Conservation (phyloP, 345 rosid species). For the Cardiospermum halicacabum region DNA sequence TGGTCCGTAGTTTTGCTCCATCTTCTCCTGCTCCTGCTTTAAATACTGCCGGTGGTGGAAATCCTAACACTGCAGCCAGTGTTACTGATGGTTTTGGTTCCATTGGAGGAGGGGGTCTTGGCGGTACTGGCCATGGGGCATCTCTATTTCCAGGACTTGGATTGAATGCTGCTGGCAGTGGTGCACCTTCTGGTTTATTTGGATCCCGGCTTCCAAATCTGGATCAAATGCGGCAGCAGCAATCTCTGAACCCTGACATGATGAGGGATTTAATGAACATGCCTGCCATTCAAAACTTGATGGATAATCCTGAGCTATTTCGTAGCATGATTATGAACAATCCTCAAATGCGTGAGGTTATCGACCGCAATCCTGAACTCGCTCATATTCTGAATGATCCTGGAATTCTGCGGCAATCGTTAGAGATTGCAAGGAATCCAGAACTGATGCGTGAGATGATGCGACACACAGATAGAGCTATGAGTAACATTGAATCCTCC, state of each 20-base stretch:
- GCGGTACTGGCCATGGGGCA: slow-evolving; percentile 52
- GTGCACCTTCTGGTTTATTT: slow-evolving; percentile 51
- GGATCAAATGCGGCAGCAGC: slow-evolving; percentile 78
- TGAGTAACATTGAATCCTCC: slow-evolving; percentile 86
- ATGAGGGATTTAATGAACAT: slow-evolving; percentile 83
- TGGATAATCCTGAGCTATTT: slow-evolving; percentile 89
- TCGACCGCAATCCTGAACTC: slow-evolving; percentile 90
- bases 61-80: slow-evolving; percentile 36
- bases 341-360: slow-evolving; percentile 88
- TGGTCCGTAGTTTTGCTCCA: slow-evolving; percentile 74
- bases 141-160: slow-evolving; percentile 79
- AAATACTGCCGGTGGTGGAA: slow-evolving; percentile 38
- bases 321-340: slow-evolving; percentile 75
- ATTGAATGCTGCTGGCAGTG: slow-evolving; percentile 51
- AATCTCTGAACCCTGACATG: slow-evolving; percentile 72
- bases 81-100: slow-evolving; percentile 56
- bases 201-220: slow-evolving; percentile 72
- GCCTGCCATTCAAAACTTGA: slow-evolving; percentile 70
- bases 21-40: slow-evolving; percentile 50
- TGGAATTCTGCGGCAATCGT: slow-evolving; percentile 67
- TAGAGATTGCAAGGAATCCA: slow-evolving; percentile 84
- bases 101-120: slow-evolving; percentile 40
- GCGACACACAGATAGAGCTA: slow-evolving; percentile 80
- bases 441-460: slow-evolving; percentile 97
- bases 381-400: slow-evolving; percentile 87